Conservation (phyloP, 495 filamentous ascomycete genomes). For the Cercophora newfieldiana region DNA sequence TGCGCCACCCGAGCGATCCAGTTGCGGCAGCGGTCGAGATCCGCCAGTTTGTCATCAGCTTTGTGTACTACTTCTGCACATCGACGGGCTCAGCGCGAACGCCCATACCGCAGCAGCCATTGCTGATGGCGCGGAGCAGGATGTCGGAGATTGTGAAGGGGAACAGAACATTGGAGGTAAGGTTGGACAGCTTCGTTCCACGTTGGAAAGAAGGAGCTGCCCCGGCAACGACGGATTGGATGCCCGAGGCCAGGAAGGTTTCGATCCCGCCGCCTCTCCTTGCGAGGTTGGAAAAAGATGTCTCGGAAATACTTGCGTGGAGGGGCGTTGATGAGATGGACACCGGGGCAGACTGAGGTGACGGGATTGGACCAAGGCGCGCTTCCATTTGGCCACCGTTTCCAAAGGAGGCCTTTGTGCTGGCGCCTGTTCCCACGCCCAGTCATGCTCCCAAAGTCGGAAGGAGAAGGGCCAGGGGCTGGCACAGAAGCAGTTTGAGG, state of each 20-base stretch:
- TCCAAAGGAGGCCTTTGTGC: too few species aligned
- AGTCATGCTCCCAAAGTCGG: too few species aligned
- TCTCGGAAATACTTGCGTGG: slow-evolving; percentile 26
- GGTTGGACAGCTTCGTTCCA: not conserved
- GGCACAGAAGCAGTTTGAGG: too few species aligned
- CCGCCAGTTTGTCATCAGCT: slow-evolving; percentile 6
- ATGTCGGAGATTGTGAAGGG: not conserved
- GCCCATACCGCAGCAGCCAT: not conserved
- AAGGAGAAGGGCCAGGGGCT: too few species aligned
- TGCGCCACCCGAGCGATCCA: not conserved
- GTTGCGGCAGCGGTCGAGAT: not conserved
- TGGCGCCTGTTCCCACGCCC: too few species aligned
- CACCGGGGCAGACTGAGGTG: not conserved
- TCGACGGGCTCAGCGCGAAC: not conserved
- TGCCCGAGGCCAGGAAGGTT: not conserved
- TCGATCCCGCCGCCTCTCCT: slow-evolving; percentile 26
- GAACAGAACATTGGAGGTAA: slow-evolving; percentile 1
- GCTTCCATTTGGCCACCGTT: not conserved
- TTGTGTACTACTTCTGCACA: slow-evolving; percentile 16
- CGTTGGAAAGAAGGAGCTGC: not conserved
- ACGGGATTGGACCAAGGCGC: not conserved
- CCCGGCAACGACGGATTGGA: not conserved
- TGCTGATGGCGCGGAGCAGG: not conserved
- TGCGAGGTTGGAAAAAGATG: slow-evolving; percentile 25
- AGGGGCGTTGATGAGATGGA: too few species aligned